These are phyloP conservation scores for Rhizopogon rudus DNA, from an alignment of 768 basidiomycete species.

Conservation along the genomic window DNA sequence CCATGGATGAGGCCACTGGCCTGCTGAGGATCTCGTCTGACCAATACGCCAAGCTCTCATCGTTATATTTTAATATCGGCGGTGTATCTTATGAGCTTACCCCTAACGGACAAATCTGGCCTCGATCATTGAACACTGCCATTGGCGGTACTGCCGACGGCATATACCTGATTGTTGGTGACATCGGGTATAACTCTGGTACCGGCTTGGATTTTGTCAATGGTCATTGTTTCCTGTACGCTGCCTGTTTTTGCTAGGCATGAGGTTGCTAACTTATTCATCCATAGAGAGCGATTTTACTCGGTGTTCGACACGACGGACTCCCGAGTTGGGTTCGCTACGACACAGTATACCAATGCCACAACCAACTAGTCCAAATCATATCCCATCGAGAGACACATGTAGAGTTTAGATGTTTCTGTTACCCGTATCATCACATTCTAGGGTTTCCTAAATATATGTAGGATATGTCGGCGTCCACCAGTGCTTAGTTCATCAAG, in stretches of 20 bases:
- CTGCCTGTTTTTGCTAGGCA: slow-evolving; percentile 32
- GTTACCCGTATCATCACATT: too few species aligned
- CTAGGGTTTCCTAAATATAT: background rate
- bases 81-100: slow-evolving; percentile 13
- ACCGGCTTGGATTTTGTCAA: slow-evolving; percentile 17
- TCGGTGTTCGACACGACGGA: slow-evolving; percentile 28
- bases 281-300: slow-evolving; percentile 28
- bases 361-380: background rate
- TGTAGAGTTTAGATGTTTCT: too few species aligned
- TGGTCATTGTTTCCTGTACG: slow-evolving; percentile 16
- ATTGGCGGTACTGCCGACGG: slow-evolving; percentile 19
- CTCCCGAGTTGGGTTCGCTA: slow-evolving; percentile 29
- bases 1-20: slow-evolving; percentile 20
- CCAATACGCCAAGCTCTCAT: slow-evolving; percentile 20
- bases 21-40: slow-evolving; percentile 20
- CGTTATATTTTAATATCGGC: slow-evolving; percentile 22
- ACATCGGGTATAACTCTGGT: slow-evolving; percentile 11
- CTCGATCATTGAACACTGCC: slow-evolving; percentile 23
- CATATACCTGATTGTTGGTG: slow-evolving; percentile 25
- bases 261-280: slow-evolving; percentile 1
- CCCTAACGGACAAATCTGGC: slow-evolving; percentile 26
- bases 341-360: slow-evolving; percentile 22
- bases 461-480: too few species aligned
- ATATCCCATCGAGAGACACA: too few species aligned
- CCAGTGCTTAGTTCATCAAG: too few species aligned